Evolutionary conservation across 208 protist genomes (phyloP).

Genomic region (Crithidia bombi): DNA sequence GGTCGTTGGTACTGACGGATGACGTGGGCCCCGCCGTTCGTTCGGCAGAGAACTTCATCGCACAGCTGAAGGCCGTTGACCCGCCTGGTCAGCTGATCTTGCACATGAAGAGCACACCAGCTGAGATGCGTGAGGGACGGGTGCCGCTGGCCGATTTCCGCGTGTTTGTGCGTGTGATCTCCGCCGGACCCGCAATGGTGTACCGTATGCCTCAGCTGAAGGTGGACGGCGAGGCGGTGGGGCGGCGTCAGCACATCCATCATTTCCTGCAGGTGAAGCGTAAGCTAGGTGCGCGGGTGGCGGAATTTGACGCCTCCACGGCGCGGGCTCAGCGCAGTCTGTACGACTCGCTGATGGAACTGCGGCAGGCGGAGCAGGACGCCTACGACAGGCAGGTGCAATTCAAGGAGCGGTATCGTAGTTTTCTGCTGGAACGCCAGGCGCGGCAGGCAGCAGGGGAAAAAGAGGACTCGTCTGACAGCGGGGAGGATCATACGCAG

Average conservation of each 20-base stretch:
- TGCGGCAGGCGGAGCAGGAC: conserved; percentile 16
- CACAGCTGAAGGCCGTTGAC: conserved; percentile 17
- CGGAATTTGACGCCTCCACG: conserved; percentile 16
- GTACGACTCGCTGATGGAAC: not conserved
- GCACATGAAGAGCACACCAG: not conserved
- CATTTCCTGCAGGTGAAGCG: conserved; percentile 19
- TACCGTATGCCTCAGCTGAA: conserved; percentile 15
- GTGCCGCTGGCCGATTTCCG: conserved; percentile 29
- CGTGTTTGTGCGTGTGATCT: conserved; percentile 1
- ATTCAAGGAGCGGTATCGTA: conserved; percentile 20
- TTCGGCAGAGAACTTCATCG: conserved; percentile 29
- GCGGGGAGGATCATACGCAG: not conserved
- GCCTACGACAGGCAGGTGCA: conserved; percentile 20
- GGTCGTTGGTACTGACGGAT: conserved; percentile 21
- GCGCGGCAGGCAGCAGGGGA: not conserved
- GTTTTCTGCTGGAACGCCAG: conserved; percentile 29
- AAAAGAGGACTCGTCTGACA: not conserved
- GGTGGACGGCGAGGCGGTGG: conserved; percentile 15
- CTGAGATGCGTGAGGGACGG: not conserved
- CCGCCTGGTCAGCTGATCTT: conserved; percentile 22
- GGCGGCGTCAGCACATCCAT: conserved; percentile 10
- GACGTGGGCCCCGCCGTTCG: conserved; percentile 21
- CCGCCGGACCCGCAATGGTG: not conserved
- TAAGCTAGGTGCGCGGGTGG: conserved; percentile 3
- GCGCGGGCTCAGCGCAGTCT: conserved; percentile 13